Evolutionary conservation across 1,139 yeast species (phyloP).

Genomic region (Yarrowia galli): DNA sequence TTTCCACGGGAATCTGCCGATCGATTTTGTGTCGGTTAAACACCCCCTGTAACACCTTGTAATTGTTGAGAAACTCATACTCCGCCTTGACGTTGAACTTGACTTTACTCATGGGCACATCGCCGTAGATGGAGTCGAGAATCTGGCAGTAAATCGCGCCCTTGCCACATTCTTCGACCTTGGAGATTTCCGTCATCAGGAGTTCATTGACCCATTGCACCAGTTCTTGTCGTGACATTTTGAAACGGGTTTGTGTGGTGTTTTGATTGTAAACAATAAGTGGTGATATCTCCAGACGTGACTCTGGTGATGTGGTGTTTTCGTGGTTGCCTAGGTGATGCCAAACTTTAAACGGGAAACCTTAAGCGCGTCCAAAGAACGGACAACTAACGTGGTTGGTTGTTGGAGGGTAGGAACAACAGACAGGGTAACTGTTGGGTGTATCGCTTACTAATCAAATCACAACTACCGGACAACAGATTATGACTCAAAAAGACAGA

Average conservation of each 20-base stretch:
- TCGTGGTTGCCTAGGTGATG: background rate
- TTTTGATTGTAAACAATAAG: too few relatives aligned
- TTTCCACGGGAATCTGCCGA: conserved; percentile 80
- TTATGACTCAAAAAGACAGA: too few relatives aligned
- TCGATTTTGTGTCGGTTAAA: conserved; percentile 75
- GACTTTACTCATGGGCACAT: conserved; percentile 79
- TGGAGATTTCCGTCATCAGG: conserved; percentile 68
- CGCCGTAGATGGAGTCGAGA: conserved; percentile 82
- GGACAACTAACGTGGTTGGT: too few relatives aligned
- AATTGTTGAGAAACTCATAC: conserved; percentile 80
- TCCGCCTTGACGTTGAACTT: conserved; percentile 73
- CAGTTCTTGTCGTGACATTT: conserved; percentile 73
- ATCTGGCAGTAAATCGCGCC: conserved; percentile 96
- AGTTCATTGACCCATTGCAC: conserved; percentile 84
- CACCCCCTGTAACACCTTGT: conserved; percentile 81
- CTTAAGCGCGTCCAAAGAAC: background rate
- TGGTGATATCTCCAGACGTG: background rate
- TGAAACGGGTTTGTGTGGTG: background rate
- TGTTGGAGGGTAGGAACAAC: too few relatives aligned
- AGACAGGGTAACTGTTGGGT: too few relatives aligned
- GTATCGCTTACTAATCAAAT: too few relatives aligned
- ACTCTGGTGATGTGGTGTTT: conserved; percentile 21
- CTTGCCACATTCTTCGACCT: conserved; percentile 92
- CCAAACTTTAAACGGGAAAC: background rate
- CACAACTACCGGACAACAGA: too few relatives aligned